Base-by-base conservation (phyloP, 768 basidiomycete genomes). In the Infundibulicybe gibba region DNA sequence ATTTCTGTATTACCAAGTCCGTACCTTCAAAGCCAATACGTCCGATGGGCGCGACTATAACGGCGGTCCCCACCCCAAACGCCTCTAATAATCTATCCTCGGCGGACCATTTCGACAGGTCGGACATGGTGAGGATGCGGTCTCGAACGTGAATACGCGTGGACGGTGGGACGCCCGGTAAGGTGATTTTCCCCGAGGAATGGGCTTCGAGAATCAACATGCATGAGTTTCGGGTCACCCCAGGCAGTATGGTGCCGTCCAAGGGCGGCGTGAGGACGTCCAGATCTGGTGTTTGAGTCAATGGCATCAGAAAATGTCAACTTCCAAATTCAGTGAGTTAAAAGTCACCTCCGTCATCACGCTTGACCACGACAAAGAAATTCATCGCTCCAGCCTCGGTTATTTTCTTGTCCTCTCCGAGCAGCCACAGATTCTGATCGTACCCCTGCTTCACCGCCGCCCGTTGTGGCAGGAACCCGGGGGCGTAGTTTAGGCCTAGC, bases 231-330 rank as follows among this genome's bases (percentile, higher is more conserved):
- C 93, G 81, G 0, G 91, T 94, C n/a, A 97, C 78, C n/a, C 93
- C 91, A 2, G 92, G 90, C 2, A 95, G 79, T 54, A 95, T 90
- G 17, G 87, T 87, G 30, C 93, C 91, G 57, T 87, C 90, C 50
- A 94, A 67, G 6, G 88, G 81, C 0, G 93, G 89, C 0, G 94
- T 97, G 47, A 90, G 64, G 46, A 94, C 68, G 51, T 94, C 89
- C 48, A 85, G 53, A 21, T 76, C 86, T 87, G 55, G 3, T 32
- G 14, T 17, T 34, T 12, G 38, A 41, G 31, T 40, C 16, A 41
- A n/a, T n/a, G 17, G 31, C 19, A 32, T 1, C 11, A 6, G 15
- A 8, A 32, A 39, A 38, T 25, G 20, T 49, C 35, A 10, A 43
- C 3, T 19, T 45, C 25, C n/a, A n/a, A 9, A n/a, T 13, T 10